Evolutionary conservation across 1,139 yeast genomes (phyloP).

Genomic region (Tardiomyces blankii): DNA sequence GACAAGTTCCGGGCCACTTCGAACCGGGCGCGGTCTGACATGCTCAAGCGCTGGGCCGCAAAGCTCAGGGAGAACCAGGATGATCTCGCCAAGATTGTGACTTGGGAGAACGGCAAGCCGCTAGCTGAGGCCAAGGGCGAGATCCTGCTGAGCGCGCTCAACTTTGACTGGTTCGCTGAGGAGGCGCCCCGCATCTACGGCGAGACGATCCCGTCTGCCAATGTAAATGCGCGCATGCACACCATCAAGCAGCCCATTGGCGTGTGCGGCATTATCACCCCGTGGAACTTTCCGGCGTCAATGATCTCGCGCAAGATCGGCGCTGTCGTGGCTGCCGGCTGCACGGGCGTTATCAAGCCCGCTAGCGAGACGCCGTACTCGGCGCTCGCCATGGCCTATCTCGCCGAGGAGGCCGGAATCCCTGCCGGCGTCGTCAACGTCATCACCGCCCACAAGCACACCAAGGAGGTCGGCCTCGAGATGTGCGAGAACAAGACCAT

Average conservation of each 20-base stretch:
- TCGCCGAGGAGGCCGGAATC: constrained; percentile 70
- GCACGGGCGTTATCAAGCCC: constrained; percentile 83
- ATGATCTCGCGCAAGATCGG: constrained; percentile 90
- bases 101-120: constrained; percentile 82
- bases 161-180: constrained; percentile 80
- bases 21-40: constrained; percentile 53
- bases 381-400: constrained; percentile 68
- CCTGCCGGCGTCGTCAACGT: constrained; percentile 80
- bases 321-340: constrained; percentile 90
- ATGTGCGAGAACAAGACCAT: constrained; percentile 59
- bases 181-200: constrained; percentile 76
- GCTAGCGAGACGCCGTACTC: constrained; percentile 83
- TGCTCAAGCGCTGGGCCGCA: constrained; percentile 52
- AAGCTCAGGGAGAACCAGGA: constrained; percentile 55
- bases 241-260: constrained; percentile 77
- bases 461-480: constrained; percentile 48
- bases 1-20: constrained; percentile 42
- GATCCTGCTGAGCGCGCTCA: constrained; percentile 63
- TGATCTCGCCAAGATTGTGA: constrained; percentile 62
- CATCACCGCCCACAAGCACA: constrained; percentile 42
- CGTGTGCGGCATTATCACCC: constrained; percentile 83
- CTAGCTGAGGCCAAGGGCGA: constrained; percentile 69
- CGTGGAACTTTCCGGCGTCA: constrained; percentile 94
- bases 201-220: constrained; percentile 55
- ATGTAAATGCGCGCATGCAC: constrained; percentile 45